Percentiles rank a stretch among this genome's conserved stretches.
These are phyloP conservation scores for Candida jianshihensis DNA, from an alignment of 805 yeast genomes.

Conservation along the genomic window DNA sequence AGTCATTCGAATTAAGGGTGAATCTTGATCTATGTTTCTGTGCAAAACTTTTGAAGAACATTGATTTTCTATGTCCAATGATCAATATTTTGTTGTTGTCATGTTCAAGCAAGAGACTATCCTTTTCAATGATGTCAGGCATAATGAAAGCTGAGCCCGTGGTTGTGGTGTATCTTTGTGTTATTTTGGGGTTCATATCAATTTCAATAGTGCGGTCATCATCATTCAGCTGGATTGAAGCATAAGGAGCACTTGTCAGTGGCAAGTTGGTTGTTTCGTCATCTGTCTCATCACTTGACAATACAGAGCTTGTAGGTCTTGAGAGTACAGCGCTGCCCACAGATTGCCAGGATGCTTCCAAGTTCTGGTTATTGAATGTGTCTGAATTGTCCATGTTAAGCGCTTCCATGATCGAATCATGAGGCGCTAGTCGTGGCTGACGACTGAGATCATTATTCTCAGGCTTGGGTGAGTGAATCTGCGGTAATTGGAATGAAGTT, in stretches of 20 bases:
- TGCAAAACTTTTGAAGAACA: constrained; percentile 14
- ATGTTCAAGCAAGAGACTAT: not conserved
- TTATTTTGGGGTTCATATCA: constrained; percentile 10
- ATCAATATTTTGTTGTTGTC: constrained; percentile 14
- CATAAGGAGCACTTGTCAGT: not conserved
- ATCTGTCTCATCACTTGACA: constrained; percentile 22
- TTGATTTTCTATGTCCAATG: constrained; percentile 19
- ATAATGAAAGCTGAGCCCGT: constrained; percentile 12
- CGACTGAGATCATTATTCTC: too few species aligned
- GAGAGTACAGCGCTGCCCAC: constrained; percentile 11
- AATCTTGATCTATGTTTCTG: constrained; percentile 10
- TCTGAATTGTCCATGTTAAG: constrained; percentile 5
- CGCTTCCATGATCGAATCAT: constrained; percentile 20
- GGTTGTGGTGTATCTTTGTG: constrained; percentile 1
- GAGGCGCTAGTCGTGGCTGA: constrained; percentile 14
- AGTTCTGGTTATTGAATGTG: too few species aligned
- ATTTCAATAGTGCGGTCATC: constrained; percentile 22
- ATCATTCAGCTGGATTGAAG: constrained; percentile 6
- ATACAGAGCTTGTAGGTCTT: constrained; percentile 23
- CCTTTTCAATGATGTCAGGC: constrained; percentile 12
- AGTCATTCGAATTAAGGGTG: constrained; percentile 13
- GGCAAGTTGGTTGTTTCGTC: constrained; percentile 12
- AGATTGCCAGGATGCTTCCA: constrained; percentile 22
- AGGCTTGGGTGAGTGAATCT: not conserved
- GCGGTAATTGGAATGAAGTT: too few species aligned